Evolutionary conservation across 2,329 filamentous ascomycete genomes (phyloP), one percentile per base, ranked within the genome.

Genomic region (Fusarium hostae): DNA sequence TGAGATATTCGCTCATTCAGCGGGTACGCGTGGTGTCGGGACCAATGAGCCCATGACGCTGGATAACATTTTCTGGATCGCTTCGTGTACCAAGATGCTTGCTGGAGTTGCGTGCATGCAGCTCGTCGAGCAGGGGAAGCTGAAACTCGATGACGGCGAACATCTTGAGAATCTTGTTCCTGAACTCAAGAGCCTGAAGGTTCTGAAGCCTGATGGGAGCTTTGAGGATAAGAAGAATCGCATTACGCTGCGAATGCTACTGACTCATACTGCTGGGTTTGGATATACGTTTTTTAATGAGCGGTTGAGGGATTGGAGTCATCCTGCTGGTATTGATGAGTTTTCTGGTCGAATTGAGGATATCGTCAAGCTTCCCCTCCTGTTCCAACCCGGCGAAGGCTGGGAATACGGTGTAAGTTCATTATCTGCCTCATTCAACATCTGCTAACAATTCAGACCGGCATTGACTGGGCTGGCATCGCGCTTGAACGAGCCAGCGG

Each of bases 381-480:
- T 91, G 2, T 89, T 90, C 70, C 89, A 92, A 70, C 90, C 91
- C 0, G 90, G 90, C 0, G 84, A 86, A 28, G 82, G 81, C 6
- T 92, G 88, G 87, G 84, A 88, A 62, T 92, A 92, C 26, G 86
- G 87, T 1, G 85, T 88, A 78, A 81, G 82, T 79, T 6, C 8
- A 9, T 0, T 24, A 0, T 2, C 2, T 2, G 1, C 20, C 18
- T 5, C 3, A 16, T 5, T 6, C 9, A 10, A 22, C 15, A 4
- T 55, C 35, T 11, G 11, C 45, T 68, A 15, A 48, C 10, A n/a
- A 9, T 3, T 15, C 18, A 90, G 86, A 81, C 81, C 10, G 78
- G 78, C 15, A 80, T 88, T 12, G 87, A 89, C 72, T 89, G 87
- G 86, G 87, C 85, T 0, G 87, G 87, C 5, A 75, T 87, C 3